A percentile compares a stretch with the other conserved stretches of the same genome.
Evolutionary conservation across 1,284 basidiomycete genomes (phyloP).

Genomic region (Tranzscheliella williamsii): DNA sequence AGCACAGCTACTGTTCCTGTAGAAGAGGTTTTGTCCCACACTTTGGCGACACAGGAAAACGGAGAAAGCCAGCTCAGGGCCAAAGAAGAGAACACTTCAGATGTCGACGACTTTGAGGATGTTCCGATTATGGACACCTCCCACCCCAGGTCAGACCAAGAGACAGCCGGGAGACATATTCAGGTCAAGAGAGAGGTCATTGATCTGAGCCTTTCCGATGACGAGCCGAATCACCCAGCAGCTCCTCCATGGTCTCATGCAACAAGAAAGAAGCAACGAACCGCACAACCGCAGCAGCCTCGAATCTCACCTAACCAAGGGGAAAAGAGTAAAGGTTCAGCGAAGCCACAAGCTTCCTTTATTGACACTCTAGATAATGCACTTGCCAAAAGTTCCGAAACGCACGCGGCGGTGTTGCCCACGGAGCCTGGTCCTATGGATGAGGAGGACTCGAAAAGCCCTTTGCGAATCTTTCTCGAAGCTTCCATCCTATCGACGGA

Average conservation of each 20-base stretch:
- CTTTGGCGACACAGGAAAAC: conserved; percentile 17
- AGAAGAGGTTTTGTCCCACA: conserved; percentile 25
- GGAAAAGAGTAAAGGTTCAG: background rate
- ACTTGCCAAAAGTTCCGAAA: background rate
- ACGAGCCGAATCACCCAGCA: conserved; percentile 1
- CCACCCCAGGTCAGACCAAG: too few relatives aligned
- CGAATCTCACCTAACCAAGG: background rate
- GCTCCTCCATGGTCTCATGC: background rate
- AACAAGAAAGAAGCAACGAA: background rate
- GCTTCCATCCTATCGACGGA: conserved; percentile 84
- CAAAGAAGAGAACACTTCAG: background rate
- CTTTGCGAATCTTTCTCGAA: conserved; percentile 78
- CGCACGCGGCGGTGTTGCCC: background rate
- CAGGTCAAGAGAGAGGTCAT: conserved; percentile 21
- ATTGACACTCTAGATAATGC: conserved; percentile 13
- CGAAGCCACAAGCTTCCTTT: conserved; percentile 3
- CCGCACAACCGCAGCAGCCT: background rate
- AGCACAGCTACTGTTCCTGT: conserved; percentile 5
- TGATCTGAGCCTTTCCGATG: conserved; percentile 14
- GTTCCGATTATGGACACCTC: conserved; percentile 1
- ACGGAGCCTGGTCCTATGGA: conserved; percentile 17
- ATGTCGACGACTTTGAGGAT: conserved; percentile 61
- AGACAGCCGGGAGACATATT: too few relatives aligned
- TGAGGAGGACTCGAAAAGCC: conserved; percentile 58
- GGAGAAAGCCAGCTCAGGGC: conserved; percentile 1